Conservation (phyloP, 441 rosid genomes). For the Metrosideros polymorpha region DNA sequence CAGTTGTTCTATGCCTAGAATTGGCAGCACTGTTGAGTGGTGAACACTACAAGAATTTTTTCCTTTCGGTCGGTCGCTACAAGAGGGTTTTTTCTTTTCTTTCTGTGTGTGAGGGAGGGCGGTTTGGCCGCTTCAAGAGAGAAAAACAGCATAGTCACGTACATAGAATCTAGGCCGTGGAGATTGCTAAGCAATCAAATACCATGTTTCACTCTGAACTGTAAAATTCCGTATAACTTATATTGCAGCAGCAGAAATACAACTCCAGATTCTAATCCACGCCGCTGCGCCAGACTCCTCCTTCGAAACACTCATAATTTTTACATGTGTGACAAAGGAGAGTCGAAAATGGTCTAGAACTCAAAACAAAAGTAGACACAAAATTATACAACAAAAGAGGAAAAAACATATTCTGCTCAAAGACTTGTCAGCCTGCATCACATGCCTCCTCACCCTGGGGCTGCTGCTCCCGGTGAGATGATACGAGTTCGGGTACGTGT, state of each 20-base stretch:
- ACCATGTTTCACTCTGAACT: not conserved
- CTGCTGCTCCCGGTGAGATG: conserved; percentile 34
- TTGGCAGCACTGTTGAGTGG: not conserved
- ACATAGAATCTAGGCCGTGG: not conserved
- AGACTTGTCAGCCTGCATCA: not conserved
- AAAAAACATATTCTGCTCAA: conserved; percentile 27
- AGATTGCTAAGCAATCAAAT: not conserved
- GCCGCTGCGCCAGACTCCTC: not conserved
- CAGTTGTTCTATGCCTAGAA: not conserved
- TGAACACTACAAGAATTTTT: not conserved
- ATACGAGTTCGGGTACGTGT: conserved; percentile 47
- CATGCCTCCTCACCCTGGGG: conserved; percentile 55
- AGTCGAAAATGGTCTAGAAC: not conserved
- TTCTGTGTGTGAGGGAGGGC: not conserved
- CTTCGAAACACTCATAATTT: not conserved
- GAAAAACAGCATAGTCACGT: not conserved
- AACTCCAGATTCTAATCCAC: not conserved
- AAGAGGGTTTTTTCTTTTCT: not conserved
- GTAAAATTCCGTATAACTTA: not conserved
- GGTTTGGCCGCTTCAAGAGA: not conserved
- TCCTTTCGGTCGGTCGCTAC: not conserved
- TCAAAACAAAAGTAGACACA: not conserved
- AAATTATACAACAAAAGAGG: conserved; percentile 10
- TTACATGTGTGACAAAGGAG: not conserved
- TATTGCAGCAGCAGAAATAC: not conserved